Conservation (phyloP, 441 rosid species). For the Kokia cookei region DNA sequence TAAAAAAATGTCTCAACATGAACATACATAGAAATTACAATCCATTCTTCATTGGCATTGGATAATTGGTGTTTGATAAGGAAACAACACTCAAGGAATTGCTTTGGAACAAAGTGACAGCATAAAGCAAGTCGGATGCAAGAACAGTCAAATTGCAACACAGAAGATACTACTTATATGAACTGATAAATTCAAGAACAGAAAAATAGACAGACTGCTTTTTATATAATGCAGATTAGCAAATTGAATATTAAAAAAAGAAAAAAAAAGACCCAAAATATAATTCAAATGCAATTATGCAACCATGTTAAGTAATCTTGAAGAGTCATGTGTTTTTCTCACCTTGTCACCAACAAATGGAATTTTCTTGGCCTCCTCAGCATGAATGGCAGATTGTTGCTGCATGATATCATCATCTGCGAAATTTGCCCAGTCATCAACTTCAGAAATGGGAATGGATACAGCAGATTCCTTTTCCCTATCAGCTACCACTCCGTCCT, state of each 20-base stretch:
- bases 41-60: neutral
- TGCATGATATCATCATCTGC: constrained; percentile 45
- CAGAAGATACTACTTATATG: neutral
- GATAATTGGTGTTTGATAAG: neutral
- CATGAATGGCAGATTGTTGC: constrained; percentile 45
- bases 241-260: neutral
- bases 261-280: neutral
- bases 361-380: constrained; percentile 45
- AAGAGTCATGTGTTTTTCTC: constrained; percentile 1
- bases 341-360: constrained; percentile 78
- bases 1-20: neutral
- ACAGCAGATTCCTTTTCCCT: constrained; percentile 21
- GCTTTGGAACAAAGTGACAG: neutral
- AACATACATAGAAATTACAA: neutral
- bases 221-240: neutral
- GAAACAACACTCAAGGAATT: neutral
- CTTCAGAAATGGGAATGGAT: constrained; percentile 18
- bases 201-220: neutral
- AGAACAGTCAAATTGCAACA: neutral
- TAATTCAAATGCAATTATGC: neutral
- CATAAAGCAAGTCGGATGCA: neutral
- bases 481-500: constrained; percentile 27
- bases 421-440: constrained; percentile 43
- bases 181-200: neutral
- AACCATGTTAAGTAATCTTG: neutral